These are phyloP conservation scores for Daldinia grandis DNA, from an alignment of 495 filamentous ascomycete genomes.

Conservation along the genomic window DNA sequence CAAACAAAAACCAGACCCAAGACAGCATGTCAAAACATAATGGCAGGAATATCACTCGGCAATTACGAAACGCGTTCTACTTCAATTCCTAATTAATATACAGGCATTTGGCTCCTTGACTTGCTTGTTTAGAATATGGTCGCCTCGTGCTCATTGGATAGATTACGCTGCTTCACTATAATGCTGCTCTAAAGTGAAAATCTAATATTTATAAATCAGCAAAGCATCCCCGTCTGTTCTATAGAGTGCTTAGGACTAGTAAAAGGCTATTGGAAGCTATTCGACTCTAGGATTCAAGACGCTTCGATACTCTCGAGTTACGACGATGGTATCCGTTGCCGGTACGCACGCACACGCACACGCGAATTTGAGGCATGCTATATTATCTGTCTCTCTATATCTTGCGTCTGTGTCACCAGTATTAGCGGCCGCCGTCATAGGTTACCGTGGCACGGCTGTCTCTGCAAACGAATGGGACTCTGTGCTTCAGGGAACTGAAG, in stretches of 20 bases:
- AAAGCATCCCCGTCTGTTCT: background rate
- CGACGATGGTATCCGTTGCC: background rate
- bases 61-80: background rate
- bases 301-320: background rate
- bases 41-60: constrained; percentile 14
- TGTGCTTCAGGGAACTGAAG: constrained; percentile 14
- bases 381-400: constrained; percentile 17
- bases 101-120: constrained; percentile 16
- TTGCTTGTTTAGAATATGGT: constrained; percentile 7
- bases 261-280: background rate
- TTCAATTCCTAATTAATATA: background rate
- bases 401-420: background rate
- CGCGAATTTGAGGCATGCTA: background rate
- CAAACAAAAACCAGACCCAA: background rate
- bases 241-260: too few relatives aligned
- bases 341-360: background rate
- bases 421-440: constrained; percentile 2
- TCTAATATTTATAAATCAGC: background rate
- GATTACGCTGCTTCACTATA: constrained; percentile 15
- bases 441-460: constrained; percentile 21
- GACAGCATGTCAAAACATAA: background rate
- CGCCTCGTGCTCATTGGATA: constrained; percentile 14
- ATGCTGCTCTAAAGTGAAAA: background rate
- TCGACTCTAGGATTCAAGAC: background rate
- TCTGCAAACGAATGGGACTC: constrained; percentile 38